Conservation (phyloP, 192 early-diverging fungal species). For the Rhizophagus prolifer region DNA sequence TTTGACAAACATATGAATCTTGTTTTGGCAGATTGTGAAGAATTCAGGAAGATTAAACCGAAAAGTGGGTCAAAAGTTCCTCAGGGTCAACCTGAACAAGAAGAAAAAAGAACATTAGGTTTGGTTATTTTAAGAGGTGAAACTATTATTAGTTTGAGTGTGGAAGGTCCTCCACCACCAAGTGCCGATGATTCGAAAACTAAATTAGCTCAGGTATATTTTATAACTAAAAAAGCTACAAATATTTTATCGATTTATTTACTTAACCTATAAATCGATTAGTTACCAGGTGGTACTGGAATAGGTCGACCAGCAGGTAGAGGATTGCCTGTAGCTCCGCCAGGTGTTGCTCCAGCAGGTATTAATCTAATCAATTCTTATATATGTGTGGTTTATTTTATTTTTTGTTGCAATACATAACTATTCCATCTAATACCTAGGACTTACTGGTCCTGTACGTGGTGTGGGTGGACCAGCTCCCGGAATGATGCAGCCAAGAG, state of each 20-base stretch:
- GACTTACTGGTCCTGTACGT: slow-evolving; percentile 87
- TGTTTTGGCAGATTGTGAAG: slow-evolving; percentile 96
- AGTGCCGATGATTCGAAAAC: slow-evolving; percentile 49
- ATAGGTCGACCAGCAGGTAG: slow-evolving; percentile 80
- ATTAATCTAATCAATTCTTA: background rate
- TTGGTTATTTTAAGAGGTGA: slow-evolving; percentile 95
- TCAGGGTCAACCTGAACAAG: slow-evolving; percentile 57
- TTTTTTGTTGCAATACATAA: too few species aligned
- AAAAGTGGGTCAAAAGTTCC: slow-evolving; percentile 56
- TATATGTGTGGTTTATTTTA: too few species aligned
- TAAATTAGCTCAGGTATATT: slow-evolving; percentile 42
- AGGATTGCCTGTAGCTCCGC: slow-evolving; percentile 49
- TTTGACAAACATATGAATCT: slow-evolving; percentile 99
- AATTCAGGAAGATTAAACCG: slow-evolving; percentile 89
- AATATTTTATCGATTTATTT: background rate
- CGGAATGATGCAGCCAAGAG: slow-evolving; percentile 84
- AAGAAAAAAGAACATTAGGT: slow-evolving; percentile 91
- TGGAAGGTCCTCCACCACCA: slow-evolving; percentile 87
- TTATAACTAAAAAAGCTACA: background rate
- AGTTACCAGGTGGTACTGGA: slow-evolving; percentile 65
- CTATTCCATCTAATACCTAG: slow-evolving; percentile 27
- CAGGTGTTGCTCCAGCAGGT: slow-evolving; percentile 38
- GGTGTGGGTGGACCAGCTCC: slow-evolving; percentile 94
- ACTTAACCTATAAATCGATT: background rate
- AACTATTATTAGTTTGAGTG: slow-evolving; percentile 83